Evolutionary conservation across 306 rosid genomes (phyloP), one percentile per base, ranked within the genome.

Genomic region (Cucumis cinereus): DNA sequence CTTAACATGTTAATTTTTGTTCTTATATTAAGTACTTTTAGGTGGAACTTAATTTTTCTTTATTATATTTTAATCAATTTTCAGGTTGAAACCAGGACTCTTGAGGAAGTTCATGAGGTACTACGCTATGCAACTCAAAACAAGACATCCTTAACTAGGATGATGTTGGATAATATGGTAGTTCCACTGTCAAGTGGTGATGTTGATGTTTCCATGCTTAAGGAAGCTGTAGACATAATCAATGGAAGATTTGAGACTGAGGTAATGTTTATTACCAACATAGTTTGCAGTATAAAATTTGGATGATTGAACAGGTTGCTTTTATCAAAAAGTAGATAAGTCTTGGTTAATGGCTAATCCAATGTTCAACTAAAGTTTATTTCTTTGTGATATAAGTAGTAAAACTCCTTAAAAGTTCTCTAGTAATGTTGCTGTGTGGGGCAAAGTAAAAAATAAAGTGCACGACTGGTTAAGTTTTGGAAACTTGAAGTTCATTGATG

Each of bases 151-250:
- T 79, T 94, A 85, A 91, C 91, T 78, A 84, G 93, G 74, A 89
- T 91, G 77, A 91, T 94, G 98, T 85, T 94, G 94, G 98, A 94
- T 80, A 91, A 94, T 80, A 94, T 94, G 98, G 97, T 94, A 76
- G 87, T 86, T 57, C 97, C 97, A 53, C 83, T 87, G 74, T 83
- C 89, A 24, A 82, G 89, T 67, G 96, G 93, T 5, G 90, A 91
- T 64, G 89, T 94, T 56, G 96, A 94, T 38, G 87, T 88, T 64
- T 82, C 89, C 79, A 86, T 90, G 98, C 96, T 94, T 45, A 82
- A 85, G 82, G 90, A 90, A 81, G 97, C 98, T 62, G 93, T 89
- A 78, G 82, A 75, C 64, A 54, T 91, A 84, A 88, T 94, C 73
- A 74, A 86, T 80, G 95, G 89, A 70, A 88, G 84, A 82, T 91